Percentiles rank a stretch among this genome's conserved stretches.
These are phyloP conservation scores for Aspergillus indologenus DNA, from an alignment of 495 filamentous ascomycete species.

Conservation along the genomic window DNA sequence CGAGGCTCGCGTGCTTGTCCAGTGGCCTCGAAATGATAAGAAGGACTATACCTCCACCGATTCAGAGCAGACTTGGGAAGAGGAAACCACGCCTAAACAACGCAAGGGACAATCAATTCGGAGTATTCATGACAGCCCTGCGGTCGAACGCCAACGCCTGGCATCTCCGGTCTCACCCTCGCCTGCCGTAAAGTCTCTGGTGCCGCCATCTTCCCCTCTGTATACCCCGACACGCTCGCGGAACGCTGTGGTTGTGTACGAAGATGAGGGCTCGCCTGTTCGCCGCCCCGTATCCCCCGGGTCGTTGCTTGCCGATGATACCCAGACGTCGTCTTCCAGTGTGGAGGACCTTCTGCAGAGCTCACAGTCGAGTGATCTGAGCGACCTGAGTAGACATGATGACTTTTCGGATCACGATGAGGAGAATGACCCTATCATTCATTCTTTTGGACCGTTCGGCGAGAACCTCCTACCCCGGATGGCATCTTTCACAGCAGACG, in stretches of 20 bases:
- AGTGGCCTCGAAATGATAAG: conserved; percentile 71
- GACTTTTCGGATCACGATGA: conserved; percentile 78
- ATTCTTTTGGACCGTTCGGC: conserved; percentile 85
- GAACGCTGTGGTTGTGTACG: conserved; percentile 59
- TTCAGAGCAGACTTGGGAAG: conserved; percentile 67
- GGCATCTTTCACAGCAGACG: conserved; percentile 63
- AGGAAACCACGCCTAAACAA: conserved; percentile 39
- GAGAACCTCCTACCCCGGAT: conserved; percentile 76
- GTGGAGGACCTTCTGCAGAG: conserved; percentile 34
- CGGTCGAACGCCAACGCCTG: conserved; percentile 57
- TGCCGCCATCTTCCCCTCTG: conserved; percentile 43
- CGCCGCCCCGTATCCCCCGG: conserved; percentile 33
- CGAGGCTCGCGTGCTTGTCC: conserved; percentile 81
- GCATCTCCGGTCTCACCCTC: conserved; percentile 74
- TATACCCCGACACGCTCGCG: conserved; percentile 40
- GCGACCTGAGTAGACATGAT: conserved; percentile 55
- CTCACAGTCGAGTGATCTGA: conserved; percentile 56
- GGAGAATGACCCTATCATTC: conserved; percentile 88
- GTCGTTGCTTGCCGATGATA: conserved; percentile 20
- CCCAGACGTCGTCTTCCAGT: conserved; percentile 21
- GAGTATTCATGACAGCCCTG: conserved; percentile 58
- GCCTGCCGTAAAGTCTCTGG: conserved; percentile 48
- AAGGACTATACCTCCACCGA: conserved; percentile 60
- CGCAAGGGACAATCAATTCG: conserved; percentile 30
- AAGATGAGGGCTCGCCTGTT: conserved; percentile 50